Percentiles rank a stretch among this genome's conserved stretches.
Conservation (phyloP, 2,329 filamentous ascomycete species). For the Fusarium mangiferae region DNA sequence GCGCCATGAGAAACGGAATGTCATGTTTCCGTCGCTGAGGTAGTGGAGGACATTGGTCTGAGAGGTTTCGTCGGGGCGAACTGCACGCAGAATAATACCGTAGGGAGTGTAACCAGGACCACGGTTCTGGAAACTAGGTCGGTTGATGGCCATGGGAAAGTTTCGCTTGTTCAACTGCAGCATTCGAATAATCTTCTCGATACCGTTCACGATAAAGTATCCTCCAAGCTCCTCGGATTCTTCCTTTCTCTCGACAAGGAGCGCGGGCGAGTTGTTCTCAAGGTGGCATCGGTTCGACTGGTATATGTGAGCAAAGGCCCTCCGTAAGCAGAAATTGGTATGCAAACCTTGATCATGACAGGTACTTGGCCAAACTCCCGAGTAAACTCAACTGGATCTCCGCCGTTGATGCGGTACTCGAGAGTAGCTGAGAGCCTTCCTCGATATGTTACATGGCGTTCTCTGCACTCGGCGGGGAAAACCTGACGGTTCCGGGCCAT, state of each 20-base stretch:
- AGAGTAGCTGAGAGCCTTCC: constrained; percentile 85
- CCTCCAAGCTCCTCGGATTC: constrained; percentile 96
- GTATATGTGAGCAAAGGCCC: constrained; percentile 23
- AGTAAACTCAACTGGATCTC: constrained; percentile 82
- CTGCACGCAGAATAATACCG: constrained; percentile 90
- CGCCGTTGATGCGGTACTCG: constrained; percentile 88
- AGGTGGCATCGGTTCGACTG: constrained; percentile 92
- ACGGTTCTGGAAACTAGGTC: constrained; percentile 88
- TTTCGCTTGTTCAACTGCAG: constrained; percentile 91
- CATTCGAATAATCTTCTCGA: constrained; percentile 95
- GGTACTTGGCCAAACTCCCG: constrained; percentile 90
- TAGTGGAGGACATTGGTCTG: constrained; percentile 98
- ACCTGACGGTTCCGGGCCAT: constrained; percentile 86
- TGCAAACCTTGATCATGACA: constrained; percentile 86
- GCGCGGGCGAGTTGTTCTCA: constrained; percentile 82
- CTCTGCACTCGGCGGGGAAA: constrained; percentile 90
- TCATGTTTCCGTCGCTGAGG: constrained; percentile 93
- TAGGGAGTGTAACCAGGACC: constrained; percentile 88
- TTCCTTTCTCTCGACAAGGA: constrained; percentile 88
- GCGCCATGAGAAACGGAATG: constrained; percentile 96
- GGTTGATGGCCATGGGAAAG: constrained; percentile 93
- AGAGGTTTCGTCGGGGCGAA: constrained; percentile 96
- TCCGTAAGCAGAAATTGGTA: neutral
- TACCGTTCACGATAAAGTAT: constrained; percentile 98
- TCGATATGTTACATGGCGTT: constrained; percentile 90